Percentiles rank a stretch among this genome's conserved stretches.
Conservation (phyloP, 805 yeast species). For the Starmera amethionina region DNA sequence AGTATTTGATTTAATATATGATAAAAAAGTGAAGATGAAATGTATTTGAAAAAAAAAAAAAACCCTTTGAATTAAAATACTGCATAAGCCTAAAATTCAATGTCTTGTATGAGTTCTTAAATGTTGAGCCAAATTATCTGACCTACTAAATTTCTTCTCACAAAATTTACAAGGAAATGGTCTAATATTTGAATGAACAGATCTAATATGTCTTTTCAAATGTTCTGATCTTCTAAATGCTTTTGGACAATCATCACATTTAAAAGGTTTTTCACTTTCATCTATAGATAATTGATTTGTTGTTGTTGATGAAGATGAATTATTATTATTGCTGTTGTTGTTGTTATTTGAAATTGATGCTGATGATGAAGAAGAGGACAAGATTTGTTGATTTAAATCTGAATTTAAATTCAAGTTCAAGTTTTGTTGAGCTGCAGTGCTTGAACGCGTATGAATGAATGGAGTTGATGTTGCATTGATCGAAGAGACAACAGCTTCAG, state of each 20-base stretch:
- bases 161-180: conserved; percentile 57
- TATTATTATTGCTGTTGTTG: conserved; percentile 22
- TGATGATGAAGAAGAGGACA: not conserved
- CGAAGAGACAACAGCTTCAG: conserved; percentile 1
- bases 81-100: not conserved
- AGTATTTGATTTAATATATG: not conserved
- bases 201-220: conserved; percentile 61
- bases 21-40: not conserved
- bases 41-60: not conserved
- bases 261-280: conserved; percentile 36
- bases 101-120: conserved; percentile 39
- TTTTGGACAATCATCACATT: conserved; percentile 55
- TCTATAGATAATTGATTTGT: not conserved
- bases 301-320: conserved; percentile 11
- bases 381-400: too few relatives aligned
- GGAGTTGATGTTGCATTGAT: conserved; percentile 1
- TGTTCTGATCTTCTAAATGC: conserved; percentile 68
- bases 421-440: too few relatives aligned
- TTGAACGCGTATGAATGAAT: not conserved
- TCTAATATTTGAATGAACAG: conserved; percentile 62
- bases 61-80: not conserved
- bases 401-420: too few relatives aligned
- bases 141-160: conserved; percentile 53
- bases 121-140: conserved; percentile 61
- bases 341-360: conserved; percentile 3